A percentile compares a stretch with the other conserved stretches of the same genome.
These are phyloP conservation scores for Mortierella sp. DNA, from an alignment of 371 early-diverging fungal genomes.

Conservation along the genomic window DNA sequence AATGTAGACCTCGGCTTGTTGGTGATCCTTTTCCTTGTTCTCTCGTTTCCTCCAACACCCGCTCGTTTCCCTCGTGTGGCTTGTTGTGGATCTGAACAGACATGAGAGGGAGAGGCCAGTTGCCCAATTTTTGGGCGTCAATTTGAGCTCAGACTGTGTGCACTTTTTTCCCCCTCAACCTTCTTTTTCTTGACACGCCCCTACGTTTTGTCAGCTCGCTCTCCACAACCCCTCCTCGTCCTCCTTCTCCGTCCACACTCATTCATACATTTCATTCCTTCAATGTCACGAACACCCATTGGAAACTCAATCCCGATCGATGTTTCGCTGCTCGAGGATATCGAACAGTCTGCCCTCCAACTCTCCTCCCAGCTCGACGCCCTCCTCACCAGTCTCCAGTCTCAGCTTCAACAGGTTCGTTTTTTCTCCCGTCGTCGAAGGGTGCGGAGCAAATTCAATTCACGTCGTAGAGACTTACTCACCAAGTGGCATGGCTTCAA, in stretches of 20 bases:
- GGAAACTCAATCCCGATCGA: slow-evolving; percentile 56
- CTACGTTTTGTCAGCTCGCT: not conserved
- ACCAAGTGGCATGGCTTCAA: no score
- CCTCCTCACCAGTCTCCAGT: slow-evolving; percentile 33
- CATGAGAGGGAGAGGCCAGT: no score
- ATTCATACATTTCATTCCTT: no score
- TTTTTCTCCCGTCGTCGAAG: not conserved
- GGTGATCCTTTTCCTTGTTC: no score
- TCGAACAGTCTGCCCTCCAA: slow-evolving; percentile 45
- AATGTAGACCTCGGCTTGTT: no score
- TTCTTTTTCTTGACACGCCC: no score
- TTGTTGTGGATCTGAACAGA: no score
- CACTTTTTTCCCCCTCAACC: no score
- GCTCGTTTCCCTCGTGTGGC: not conserved
- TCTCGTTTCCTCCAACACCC: not conserved
- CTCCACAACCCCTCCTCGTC: not conserved
- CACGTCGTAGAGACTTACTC: no score
- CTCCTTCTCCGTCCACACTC: not conserved
- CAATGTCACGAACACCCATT: slow-evolving; percentile 27
- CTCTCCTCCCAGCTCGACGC: slow-evolving; percentile 52
- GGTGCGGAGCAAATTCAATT: not conserved
- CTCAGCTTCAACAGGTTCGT: slow-evolving; percentile 30
- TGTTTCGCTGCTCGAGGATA: slow-evolving; percentile 47
- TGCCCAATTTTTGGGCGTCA: no score
- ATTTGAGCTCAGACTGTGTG: no score